Evolutionary conservation across 2,329 filamentous ascomycete genomes (phyloP), one percentile per base, ranked within the genome.

Genomic region (Fusarium duplospermum): DNA sequence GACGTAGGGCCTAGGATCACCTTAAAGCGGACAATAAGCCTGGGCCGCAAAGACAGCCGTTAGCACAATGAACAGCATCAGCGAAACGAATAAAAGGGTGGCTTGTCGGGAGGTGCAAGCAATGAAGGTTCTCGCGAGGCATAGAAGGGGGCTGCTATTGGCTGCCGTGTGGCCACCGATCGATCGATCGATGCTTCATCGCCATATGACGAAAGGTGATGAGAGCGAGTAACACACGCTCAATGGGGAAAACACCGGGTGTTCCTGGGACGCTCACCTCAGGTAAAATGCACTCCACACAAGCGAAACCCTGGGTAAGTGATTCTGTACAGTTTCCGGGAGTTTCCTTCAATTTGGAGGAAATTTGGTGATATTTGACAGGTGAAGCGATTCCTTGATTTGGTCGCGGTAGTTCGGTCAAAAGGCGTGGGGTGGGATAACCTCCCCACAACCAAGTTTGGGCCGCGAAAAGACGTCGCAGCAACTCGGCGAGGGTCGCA

Each of bases 131-230:
- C 61, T 71, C 58, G 22, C 54, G 20, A 54, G 29, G 31, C 14
- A 50, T 24, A 42, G 38, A 42, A 38, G 27, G 22, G 35, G 29
- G 22, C 33, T 76, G 66, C 75, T 66, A 80, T 81, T 81, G 77
- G 77, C 29, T 61, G 62, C 54, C 54, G 64, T 29, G 50, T 36
- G 58, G 63, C 61, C 64, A 72, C 71, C 71, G 78, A 81, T 81
- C 80, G 80, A 81, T 81, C 80, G 80, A 81, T 80, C 79, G 78
- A 74, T 54, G 68, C 62, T 59, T 71, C 64, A 67, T 75, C 68
- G 70, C 73, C 65, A 78, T 66, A 76, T 78, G 76, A 78, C 76
- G 71, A 77, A 70, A 73, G 40, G 65, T 71, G 70, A 69, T 67
- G 62, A 64, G 58, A 67, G 42, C 40, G 45, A 47, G 66, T 66